Percentiles rank a stretch among this genome's conserved stretches.
phyloP scores from a whole-genome alignment of 176 grass and related monocot species.

The Oryza glumipatula region DNA sequence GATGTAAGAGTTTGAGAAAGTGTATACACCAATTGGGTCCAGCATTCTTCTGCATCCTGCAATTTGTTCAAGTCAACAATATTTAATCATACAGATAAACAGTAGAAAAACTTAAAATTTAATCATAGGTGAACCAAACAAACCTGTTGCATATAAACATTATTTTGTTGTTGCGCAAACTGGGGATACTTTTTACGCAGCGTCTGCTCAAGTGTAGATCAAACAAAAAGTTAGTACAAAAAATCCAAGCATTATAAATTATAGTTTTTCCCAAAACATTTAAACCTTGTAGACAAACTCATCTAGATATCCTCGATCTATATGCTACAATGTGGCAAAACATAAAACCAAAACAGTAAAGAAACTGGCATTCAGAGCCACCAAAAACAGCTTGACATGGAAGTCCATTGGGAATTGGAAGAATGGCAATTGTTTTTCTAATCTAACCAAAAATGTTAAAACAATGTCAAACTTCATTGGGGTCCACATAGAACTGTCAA shows the following conservation, averaged over 20 bases:
- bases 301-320: neutral
- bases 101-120: conserved; percentile 28
- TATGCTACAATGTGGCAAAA: neutral
- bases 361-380: neutral
- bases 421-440: conserved; percentile 13
- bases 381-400: neutral
- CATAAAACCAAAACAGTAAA: neutral
- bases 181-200: conserved; percentile 97
- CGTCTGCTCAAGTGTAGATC: conserved; percentile 52
- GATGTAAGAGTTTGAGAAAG: conserved; percentile 96
- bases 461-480: conserved; percentile 7
- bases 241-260: neutral
- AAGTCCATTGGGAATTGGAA: neutral
- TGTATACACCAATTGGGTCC: conserved; percentile 93
- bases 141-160: conserved; percentile 99
- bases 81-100: conserved; percentile 38
- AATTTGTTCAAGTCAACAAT: conserved; percentile 28
- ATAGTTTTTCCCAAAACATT: neutral
- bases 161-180: conserved; percentile 98
- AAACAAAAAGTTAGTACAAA: conserved; percentile 27
- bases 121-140: conserved; percentile 27
- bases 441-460: conserved; percentile 4
- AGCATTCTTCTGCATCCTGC: conserved; percentile 99
- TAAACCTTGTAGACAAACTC: neutral
- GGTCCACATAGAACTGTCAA: neutral